These are phyloP conservation scores for Brassica juncea DNA, from an alignment of 345 rosid genomes.

Conservation along the genomic window DNA sequence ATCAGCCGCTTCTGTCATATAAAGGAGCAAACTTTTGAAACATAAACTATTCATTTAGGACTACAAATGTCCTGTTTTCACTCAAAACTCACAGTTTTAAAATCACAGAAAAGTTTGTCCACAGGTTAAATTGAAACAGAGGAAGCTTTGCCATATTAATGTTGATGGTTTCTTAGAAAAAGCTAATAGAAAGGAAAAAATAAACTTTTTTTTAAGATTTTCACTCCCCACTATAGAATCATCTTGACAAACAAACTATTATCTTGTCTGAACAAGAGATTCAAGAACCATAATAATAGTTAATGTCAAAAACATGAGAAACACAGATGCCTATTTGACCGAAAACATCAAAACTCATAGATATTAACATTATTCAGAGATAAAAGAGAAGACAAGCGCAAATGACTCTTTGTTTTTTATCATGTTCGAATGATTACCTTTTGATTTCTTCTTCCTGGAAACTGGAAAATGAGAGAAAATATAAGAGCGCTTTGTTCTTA, in stretches of 20 bases:
- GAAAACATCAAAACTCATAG: not conserved
- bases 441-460: slow-evolving; percentile 19
- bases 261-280: not conserved
- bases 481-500: slow-evolving; percentile 31
- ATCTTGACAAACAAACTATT: not conserved
- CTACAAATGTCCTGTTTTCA: not conserved
- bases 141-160: no score
- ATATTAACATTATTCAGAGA: not conserved
- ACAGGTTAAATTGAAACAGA: no score
- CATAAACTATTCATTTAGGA: not conserved
- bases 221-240: not conserved
- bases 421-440: slow-evolving; percentile 23
- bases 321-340: not conserved
- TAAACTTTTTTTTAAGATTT: not conserved
- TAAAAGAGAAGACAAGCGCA: not conserved
- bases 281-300: no score
- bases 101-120: no score
- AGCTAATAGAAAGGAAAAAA: no score
- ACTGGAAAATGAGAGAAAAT: not conserved
- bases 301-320: not conserved
- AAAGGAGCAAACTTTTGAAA: not conserved
- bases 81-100: no score
- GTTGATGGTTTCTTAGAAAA: no score
- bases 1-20: not conserved
- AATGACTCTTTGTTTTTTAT: not conserved